These are phyloP conservation scores for Calonectria naviculata DNA, from an alignment of 2,329 filamentous ascomycete species.

Conservation along the genomic window DNA sequence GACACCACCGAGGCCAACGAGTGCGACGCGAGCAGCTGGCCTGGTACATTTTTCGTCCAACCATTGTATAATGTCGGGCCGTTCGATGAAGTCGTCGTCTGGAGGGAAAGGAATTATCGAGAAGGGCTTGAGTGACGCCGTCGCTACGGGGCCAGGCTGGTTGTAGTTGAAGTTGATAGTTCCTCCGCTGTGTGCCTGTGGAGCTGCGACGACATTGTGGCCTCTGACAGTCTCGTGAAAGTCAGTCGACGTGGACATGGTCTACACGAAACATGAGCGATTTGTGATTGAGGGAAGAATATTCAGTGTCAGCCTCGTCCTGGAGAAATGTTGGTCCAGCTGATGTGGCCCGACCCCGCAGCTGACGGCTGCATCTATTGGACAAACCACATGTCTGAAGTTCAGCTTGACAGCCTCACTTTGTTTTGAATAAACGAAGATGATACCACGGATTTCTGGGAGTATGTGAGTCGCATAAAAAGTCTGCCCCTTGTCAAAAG, in stretches of 20 bases:
- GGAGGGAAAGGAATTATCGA: background rate
- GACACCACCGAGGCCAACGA: constrained; percentile 2
- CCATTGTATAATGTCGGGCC: background rate
- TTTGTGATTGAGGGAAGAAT: background rate
- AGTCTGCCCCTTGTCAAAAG: too few species aligned
- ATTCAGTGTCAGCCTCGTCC: background rate
- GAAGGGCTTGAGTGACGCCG: background rate
- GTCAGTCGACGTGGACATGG: background rate
- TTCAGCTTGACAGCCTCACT: background rate
- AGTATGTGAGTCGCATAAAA: too few species aligned
- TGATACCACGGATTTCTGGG: too few species aligned
- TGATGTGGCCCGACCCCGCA: background rate
- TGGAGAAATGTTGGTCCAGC: background rate
- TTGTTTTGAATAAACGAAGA: background rate
- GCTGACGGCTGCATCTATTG: background rate
- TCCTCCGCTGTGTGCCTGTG: background rate
- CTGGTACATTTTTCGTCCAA: background rate
- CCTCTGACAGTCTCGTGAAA: background rate
- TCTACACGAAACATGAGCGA: background rate
- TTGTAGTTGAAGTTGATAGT: background rate
- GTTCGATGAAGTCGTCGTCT: background rate
- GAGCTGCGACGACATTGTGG: background rate
- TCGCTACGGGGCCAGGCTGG: too few species aligned
- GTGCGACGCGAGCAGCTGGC: background rate
- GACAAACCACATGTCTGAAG: background rate